phyloP scores from a whole-genome alignment of 805 yeast species.

The Starmerella tilneyi region DNA sequence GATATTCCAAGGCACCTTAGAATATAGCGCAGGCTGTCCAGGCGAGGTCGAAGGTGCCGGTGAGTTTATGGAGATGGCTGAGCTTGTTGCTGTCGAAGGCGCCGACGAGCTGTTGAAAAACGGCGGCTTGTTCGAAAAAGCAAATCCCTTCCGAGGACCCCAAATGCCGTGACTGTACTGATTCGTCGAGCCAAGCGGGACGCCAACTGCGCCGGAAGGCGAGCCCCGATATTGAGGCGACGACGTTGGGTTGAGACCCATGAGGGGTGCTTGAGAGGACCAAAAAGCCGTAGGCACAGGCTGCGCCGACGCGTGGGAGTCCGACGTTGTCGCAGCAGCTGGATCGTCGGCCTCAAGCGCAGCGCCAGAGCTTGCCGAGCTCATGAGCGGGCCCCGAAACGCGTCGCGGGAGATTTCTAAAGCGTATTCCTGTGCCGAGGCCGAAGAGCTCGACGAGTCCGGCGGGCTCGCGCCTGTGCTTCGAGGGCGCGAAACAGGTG shows the following conservation, averaged over 20 bases:
- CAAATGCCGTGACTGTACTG: slow-evolving; percentile 21
- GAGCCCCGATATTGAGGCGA: slow-evolving; percentile 15
- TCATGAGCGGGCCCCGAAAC: slow-evolving; percentile 23
- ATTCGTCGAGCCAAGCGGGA: slow-evolving; percentile 7
- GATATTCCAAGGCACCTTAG: slow-evolving; percentile 9
- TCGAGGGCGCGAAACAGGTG: too few relatives aligned
- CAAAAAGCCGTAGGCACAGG: background rate
- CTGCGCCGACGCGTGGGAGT: slow-evolving; percentile 1
- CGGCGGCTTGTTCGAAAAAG: slow-evolving; percentile 8
- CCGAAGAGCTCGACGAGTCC: background rate
- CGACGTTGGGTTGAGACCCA: slow-evolving; percentile 10
- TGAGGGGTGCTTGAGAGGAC: slow-evolving; percentile 8
- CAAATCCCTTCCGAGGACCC: slow-evolving; percentile 22
- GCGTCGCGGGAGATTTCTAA: slow-evolving; percentile 18
- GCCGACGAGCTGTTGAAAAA: slow-evolving; percentile 4
- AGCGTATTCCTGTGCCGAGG: slow-evolving; percentile 16
- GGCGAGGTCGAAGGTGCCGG: slow-evolving; percentile 9
- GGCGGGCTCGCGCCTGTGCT: background rate
- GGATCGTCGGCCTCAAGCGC: slow-evolving; percentile 4
- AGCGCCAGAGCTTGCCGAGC: slow-evolving; percentile 19
- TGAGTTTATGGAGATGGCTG: slow-evolving; percentile 1
- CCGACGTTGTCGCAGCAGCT: slow-evolving; percentile 3
- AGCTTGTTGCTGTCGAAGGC: slow-evolving; percentile 4
- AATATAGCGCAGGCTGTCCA: slow-evolving; percentile 3
- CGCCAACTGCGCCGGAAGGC: slow-evolving; percentile 4